A percentile compares a stretch with the other conserved stretches of the same genome.
phyloP scores from a whole-genome alignment of 257 asterid species.

The Nicotiana tomentosiformis region DNA sequence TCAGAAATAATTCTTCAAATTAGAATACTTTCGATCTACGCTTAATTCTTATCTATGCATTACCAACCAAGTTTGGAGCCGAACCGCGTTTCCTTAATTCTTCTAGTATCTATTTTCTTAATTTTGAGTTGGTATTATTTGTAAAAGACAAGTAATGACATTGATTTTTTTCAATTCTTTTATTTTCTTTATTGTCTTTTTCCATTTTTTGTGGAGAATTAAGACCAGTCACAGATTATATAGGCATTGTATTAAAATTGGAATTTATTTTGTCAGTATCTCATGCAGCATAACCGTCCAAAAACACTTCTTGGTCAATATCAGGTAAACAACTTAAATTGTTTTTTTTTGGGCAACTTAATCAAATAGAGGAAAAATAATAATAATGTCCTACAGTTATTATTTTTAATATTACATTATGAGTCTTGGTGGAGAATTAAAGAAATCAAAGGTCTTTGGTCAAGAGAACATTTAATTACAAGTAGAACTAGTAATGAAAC shows the following conservation, averaged over 20 bases:
- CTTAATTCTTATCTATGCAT: neutral
- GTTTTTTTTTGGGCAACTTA: neutral
- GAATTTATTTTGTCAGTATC: conserved; percentile 10
- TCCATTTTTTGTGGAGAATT: neutral
- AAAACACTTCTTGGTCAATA: conserved; percentile 40
- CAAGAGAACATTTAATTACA: conserved; percentile 19
- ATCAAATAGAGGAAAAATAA: neutral
- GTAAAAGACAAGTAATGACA: neutral
- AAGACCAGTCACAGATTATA: neutral
- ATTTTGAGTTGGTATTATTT: neutral
- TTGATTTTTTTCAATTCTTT: too few relatives aligned
- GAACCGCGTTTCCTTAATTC: neutral
- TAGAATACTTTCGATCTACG: neutral
- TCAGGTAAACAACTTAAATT: conserved; percentile 13
- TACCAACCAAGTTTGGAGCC: neutral
- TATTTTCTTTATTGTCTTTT: neutral
- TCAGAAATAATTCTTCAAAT: neutral
- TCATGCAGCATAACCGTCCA: conserved; percentile 26
- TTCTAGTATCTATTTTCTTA: neutral
- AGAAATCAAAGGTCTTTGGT: conserved; percentile 32
- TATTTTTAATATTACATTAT: conserved; percentile 36
- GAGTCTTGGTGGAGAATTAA: neutral
- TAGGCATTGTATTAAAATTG: neutral
- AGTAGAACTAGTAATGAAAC: conserved; percentile 10
- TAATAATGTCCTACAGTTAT: neutral